phyloP scores from a whole-genome alignment of 257 asterid species.

The Sherardia arvensis region DNA sequence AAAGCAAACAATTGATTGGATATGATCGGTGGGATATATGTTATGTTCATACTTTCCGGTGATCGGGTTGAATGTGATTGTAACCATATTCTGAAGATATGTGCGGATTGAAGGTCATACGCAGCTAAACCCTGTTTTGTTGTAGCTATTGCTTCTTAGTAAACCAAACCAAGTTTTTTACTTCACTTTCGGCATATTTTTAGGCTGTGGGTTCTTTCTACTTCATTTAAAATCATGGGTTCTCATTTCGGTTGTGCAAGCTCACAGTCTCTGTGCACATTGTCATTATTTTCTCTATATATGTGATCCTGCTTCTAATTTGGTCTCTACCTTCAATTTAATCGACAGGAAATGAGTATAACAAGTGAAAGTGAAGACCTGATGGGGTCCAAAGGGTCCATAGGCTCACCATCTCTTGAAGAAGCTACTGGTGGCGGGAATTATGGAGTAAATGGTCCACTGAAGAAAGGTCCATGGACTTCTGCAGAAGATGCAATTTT shows the following conservation, averaged over 20 bases:
- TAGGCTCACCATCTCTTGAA: constrained; percentile 34
- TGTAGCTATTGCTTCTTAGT: background rate
- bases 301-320: background rate
- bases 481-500: constrained; percentile 63
- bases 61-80: no score
- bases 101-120: background rate
- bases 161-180: background rate
- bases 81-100: background rate
- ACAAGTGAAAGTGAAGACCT: constrained; percentile 44
- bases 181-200: background rate
- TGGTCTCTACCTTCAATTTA: background rate
- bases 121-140: constrained; percentile 1
- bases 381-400: constrained; percentile 26
- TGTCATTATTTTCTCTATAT: background rate
- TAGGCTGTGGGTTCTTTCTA: background rate
- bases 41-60: background rate
- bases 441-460: constrained; percentile 26
- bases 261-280: background rate
- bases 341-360: constrained; percentile 28
- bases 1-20: background rate
- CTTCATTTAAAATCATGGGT: background rate
- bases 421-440: constrained; percentile 43
- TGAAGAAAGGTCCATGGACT: constrained; percentile 95
- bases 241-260: background rate
- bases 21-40: background rate